A percentile compares a stretch with the other conserved stretches of the same genome.
Evolutionary conservation across 1,284 basidiomycete genomes (phyloP).

Genomic region (Microbotryum violaceum): DNA sequence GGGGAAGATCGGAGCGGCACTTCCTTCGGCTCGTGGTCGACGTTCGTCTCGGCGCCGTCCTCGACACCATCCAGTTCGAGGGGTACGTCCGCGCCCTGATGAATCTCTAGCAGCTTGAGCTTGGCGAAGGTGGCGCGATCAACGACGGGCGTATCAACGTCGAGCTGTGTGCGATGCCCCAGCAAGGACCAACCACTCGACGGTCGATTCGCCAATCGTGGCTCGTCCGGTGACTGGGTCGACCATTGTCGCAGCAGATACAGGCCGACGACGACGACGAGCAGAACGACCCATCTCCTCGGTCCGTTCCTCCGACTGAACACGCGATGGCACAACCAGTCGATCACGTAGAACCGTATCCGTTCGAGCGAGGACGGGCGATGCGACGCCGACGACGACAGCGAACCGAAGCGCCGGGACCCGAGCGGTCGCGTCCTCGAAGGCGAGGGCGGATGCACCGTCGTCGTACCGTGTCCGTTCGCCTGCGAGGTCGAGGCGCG

Average conservation of each 20-base stretch:
- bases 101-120: constrained; percentile 32
- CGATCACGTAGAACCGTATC: background rate
- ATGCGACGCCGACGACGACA: too few relatives aligned
- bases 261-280: constrained; percentile 1
- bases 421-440: too few relatives aligned
- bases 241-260: background rate
- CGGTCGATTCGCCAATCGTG: background rate
- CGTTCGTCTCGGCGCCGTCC: background rate
- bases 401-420: too few relatives aligned
- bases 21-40: background rate
- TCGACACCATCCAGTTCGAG: constrained; percentile 5
- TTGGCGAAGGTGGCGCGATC: constrained; percentile 29
- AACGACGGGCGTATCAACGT: constrained; percentile 14
- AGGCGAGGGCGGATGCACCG: too few relatives aligned
- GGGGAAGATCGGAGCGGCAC: too few relatives aligned
- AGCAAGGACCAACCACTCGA: background rate
- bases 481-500: too few relatives aligned
- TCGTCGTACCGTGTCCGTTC: too few relatives aligned
- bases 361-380: too few relatives aligned
- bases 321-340: background rate
- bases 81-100: constrained; percentile 19
- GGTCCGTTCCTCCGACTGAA: background rate
- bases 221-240: too few relatives aligned
- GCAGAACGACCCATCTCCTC: constrained; percentile 4
- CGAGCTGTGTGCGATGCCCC: background rate